Evolutionary conservation across 345 rosid genomes (phyloP), one percentile per base, ranked within the genome.

Genomic region (Camelina neglecta): DNA sequence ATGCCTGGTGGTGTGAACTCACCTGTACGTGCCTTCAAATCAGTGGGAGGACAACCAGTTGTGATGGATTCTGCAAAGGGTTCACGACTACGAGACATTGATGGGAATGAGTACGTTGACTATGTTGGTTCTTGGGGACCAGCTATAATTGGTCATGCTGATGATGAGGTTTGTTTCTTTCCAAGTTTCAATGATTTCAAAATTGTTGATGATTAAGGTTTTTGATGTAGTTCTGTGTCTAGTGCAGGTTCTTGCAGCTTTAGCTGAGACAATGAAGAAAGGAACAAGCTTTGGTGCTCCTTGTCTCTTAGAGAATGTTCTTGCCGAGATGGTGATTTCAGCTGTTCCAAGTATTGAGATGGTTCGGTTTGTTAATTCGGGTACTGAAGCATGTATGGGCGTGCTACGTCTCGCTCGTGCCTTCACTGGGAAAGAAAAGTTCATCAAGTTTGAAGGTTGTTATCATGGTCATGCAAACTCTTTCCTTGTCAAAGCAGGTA

Each of bases 211-310:
- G 15, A 12, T 11, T 61, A 41, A 21, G 35, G 20, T 7, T 11
- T 21, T 23, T 38, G 31, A 57, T 57, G 12, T 21, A 39, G 31
- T 4, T 6, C 0, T 73, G 92, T 75, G 97, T 93, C 4, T 71
- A 20, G 45, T 74, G 60, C 83, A 91, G 96, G 93, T 94, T 48
- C 88, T 94, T 56, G 92, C 86, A 29, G 97, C 97, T 55, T 73
- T 94, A 73, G 85, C 88, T 12, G 97, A 92, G 83, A 90, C 96
- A 23, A 90, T 92, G 96, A 88, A 92, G 83, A 92, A 90, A 81
- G 98, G 97, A 67, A 94, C 98, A 71, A 92, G 97, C 86, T 93
- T 91, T 85, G 98, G 98, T 21, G 97, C 97, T 71, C 97, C 98
- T 49, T 93, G 97, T 82, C 93, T 93, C 72, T 83, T 87, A 33